These are phyloP conservation scores for Myriosclerotinia curreyana DNA, from an alignment of 2,329 filamentous ascomycete species.

Conservation along the genomic window DNA sequence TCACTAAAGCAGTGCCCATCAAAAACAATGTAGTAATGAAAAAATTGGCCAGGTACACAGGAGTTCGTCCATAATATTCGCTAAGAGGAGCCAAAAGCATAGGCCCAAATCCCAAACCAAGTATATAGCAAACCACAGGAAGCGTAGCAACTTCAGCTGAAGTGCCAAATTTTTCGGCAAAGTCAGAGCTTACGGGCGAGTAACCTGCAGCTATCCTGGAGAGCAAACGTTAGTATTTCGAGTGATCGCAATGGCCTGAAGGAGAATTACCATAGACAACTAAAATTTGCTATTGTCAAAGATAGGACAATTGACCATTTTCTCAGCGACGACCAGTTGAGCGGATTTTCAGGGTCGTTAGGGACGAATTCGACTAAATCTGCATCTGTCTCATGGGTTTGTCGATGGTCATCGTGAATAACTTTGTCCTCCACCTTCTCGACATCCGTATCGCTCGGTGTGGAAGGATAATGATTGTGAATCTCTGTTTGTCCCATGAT, in stretches of 20 bases:
- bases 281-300: constrained; percentile 28
- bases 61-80: constrained; percentile 55
- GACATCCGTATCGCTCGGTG: not conserved
- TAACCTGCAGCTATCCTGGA: constrained; percentile 30
- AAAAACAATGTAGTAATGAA: constrained; percentile 56
- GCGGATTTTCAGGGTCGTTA: constrained; percentile 34
- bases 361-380: constrained; percentile 16
- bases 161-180: not conserved
- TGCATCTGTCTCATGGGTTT: not conserved
- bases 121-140: constrained; percentile 45
- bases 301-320: constrained; percentile 32
- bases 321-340: constrained; percentile 32
- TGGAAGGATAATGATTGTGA: not conserved
- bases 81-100: constrained; percentile 58
- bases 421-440: constrained; percentile 4
- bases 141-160: constrained; percentile 16
- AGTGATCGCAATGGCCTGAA: constrained; percentile 47
- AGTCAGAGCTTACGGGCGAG: constrained; percentile 2
- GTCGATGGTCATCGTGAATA: not conserved
- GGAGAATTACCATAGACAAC: constrained; percentile 45
- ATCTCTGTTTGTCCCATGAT: constrained; percentile 10
- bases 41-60: constrained; percentile 45
- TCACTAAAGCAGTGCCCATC: constrained; percentile 61
- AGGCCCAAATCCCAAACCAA: constrained; percentile 61
- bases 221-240: constrained; percentile 44